Evolutionary conservation across 169 alveolate genomes (phyloP).

Genomic region (Plasmodium billcollinsi): DNA sequence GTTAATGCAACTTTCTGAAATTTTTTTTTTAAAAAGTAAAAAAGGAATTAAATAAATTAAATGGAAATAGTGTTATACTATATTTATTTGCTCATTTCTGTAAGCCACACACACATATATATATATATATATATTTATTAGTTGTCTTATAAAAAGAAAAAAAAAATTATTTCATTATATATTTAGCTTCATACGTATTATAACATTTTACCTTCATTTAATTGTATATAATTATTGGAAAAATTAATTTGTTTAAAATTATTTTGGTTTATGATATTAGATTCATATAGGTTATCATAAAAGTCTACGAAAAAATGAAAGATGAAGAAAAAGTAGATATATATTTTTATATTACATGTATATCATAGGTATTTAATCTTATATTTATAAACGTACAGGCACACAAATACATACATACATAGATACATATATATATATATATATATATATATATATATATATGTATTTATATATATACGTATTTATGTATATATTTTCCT

Average conservation of each 20-base stretch:
- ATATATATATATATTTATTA: no score
- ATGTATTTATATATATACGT: constrained; percentile 6
- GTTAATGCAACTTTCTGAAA: constrained; percentile 39
- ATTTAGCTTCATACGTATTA: neutral
- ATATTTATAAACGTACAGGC: neutral
- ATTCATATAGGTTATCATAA: constrained; percentile 36
- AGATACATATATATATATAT: neutral
- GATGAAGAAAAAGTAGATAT: neutral
- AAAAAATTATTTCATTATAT: neutral
- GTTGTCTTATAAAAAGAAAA: neutral
- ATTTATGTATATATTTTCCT: constrained; percentile 4
- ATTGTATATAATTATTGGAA: constrained; percentile 38
- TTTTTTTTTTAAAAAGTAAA: neutral
- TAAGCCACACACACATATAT: no score
- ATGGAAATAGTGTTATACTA: neutral
- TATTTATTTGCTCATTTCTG: no score
- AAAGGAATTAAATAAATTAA: neutral
- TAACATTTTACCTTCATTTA: constrained; percentile 31
- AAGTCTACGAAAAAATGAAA: constrained; percentile 22
- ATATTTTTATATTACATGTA: no score
- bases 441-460: neutral
- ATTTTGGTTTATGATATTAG: constrained; percentile 32
- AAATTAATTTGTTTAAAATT: constrained; percentile 30
- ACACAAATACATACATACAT: neutral
- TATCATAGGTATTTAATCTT: no score